A percentile compares a stretch with the other conserved stretches of the same genome.
Evolutionary conservation across 495 filamentous ascomycete genomes (phyloP).

Genomic region (Hyaloscypha hepaticicola): DNA sequence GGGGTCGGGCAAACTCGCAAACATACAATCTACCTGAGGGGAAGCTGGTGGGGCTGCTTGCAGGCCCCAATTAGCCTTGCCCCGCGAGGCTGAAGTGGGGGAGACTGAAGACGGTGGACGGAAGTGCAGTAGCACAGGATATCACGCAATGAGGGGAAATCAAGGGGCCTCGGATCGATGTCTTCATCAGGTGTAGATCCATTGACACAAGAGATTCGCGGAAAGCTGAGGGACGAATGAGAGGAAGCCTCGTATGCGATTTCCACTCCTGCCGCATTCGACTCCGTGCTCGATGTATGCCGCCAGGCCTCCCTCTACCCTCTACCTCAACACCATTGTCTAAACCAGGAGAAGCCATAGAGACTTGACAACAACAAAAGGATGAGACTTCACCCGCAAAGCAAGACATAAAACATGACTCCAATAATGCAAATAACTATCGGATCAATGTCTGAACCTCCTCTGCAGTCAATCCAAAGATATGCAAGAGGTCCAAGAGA

Average conservation of each 20-base stretch:
- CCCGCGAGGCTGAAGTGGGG: constrained; percentile 12
- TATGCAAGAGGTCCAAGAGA: constrained; percentile 77
- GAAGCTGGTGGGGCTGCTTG: background rate
- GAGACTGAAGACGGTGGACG: background rate
- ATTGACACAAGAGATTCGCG: background rate
- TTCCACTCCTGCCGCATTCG: background rate
- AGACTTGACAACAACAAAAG: background rate
- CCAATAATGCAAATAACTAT: background rate
- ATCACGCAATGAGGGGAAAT: background rate
- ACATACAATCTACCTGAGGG: too few species aligned
- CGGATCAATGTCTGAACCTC: constrained; percentile 46
- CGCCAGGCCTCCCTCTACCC: background rate
- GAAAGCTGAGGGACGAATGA: background rate
- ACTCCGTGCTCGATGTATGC: background rate
- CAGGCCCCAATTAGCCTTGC: constrained; percentile 5
- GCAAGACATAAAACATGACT: background rate
- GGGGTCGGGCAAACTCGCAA: background rate
- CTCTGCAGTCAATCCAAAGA: constrained; percentile 72
- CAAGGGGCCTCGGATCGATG: background rate
- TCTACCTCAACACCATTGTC: background rate
- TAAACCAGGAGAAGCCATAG: background rate
- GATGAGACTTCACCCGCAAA: background rate
- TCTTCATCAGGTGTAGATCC: background rate
- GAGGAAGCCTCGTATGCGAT: background rate
- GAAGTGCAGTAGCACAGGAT: background rate